phyloP scores from a whole-genome alignment of 2,329 filamentous ascomycete genomes.

The Gaeumannomyces tritici region DNA sequence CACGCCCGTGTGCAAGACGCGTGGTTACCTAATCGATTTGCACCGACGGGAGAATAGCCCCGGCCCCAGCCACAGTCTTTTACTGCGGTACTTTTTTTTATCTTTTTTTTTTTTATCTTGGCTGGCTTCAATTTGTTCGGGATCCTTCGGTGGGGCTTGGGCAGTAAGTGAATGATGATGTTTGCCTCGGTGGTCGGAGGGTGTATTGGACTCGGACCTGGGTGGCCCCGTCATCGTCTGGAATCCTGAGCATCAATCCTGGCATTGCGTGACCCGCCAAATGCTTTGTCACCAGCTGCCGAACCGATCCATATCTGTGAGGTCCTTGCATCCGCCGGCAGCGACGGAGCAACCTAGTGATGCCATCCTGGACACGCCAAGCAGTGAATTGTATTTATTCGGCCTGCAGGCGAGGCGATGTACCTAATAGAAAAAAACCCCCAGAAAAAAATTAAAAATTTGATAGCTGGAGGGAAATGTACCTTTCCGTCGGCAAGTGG shows the following conservation, averaged over 20 bases:
- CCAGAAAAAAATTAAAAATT: not conserved
- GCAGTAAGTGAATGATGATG: not conserved
- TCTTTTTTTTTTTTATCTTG: not conserved
- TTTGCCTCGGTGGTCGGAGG: not conserved
- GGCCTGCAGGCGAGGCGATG: too few relatives aligned
- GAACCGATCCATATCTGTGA: not conserved
- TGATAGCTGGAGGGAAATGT: too few relatives aligned
- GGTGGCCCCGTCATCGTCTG: not conserved
- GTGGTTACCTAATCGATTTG: not conserved
- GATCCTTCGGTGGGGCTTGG: not conserved
- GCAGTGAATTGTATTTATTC: not conserved
- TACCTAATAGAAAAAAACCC: not conserved
- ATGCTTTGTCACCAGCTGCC: not conserved
- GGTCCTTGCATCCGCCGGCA: not conserved
- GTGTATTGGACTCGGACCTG: not conserved
- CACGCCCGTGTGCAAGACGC: too few relatives aligned
- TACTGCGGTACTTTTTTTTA: not conserved
- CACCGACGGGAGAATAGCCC: not conserved
- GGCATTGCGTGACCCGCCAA: too few relatives aligned
- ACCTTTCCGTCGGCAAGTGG: not conserved
- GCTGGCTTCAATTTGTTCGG: too few relatives aligned
- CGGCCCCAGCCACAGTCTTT: not conserved
- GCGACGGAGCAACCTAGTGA: not conserved
- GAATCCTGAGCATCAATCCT: not conserved
- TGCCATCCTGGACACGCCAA: too few relatives aligned